Base-by-base conservation (phyloP, 768 basidiomycete genomes). In the Amyloporia xantha region DNA sequence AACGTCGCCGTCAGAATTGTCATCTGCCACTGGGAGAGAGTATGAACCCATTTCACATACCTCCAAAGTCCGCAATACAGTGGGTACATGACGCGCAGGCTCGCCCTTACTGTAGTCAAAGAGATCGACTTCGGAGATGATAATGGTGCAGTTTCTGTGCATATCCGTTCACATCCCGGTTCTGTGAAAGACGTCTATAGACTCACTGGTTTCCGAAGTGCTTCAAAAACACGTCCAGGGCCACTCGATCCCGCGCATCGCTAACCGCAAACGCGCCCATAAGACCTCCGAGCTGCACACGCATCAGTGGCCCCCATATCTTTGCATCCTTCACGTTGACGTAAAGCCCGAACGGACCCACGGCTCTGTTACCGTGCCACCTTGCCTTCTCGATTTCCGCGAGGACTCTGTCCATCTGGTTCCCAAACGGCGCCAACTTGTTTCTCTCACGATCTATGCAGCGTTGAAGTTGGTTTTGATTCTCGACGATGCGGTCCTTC, bases 101-200 rank as follows among this genome's bases (percentile, higher is more conserved):
- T 94, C 91, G 21, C 92, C 92, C 1, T 56, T 51, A 28, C 73
- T 72, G 57, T 78, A 94, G 59, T 96, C 90, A 62, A 96, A 97
- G 33, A 87, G 54, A 58, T 94, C 91, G 30, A 74, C 81, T 49
- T 78, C 73, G 19, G 78, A 74, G 45, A 86, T 80, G 55, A 88
- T 74, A 51, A 92, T 79, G 5, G 66, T 67, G 20, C 75, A 63
- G 7, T n/a, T n/a, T n/a, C n/a, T n/a, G n/a, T n/a, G 36, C 17
- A 47, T 28, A 27, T 17, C 27, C 4, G 3, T n/a, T n/a, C 15
- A n/a, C 7, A 26, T 33, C 2, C 15, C 27, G 46, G 42, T 19
- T 3, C 24, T 3, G 1, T 24, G 7, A 33, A 11, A 23, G 23
- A 19, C 4, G 1, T 20, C 20, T 26, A 5, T 1, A 24, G 21